Evolutionary conservation across 2,329 filamentous ascomycete genomes (phyloP), one percentile per base, ranked within the genome.

Genomic region (Ophiostoma angusticollis): DNA sequence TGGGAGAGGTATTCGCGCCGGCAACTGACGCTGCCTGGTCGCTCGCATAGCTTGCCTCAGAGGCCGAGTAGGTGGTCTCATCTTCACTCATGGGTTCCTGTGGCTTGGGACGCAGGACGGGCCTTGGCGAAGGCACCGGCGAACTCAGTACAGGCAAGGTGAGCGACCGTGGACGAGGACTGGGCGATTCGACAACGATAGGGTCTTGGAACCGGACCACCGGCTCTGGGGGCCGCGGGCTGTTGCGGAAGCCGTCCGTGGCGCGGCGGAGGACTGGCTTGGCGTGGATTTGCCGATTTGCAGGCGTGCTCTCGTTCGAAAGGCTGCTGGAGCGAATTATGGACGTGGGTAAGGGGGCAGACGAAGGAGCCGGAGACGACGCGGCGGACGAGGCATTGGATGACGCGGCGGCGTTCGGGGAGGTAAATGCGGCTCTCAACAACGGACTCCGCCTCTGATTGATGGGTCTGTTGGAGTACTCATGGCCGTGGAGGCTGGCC

Each of bases 401-500:
- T 27, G 56, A 21, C 12, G n/a, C 6, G 12, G 17, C 3, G 54
- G 51, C 5, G 56, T 54, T 38, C 6, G 32, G 18, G 3, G 37
- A 25, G 9, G 59, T 53, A 30, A 66, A 53, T 23, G 64, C 56
- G 5, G 65, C 63, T 38, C 61, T 59, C 25, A 69, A 47, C 6
- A 67, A 57, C 9, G 61, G 56, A n/a, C 58, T 52, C 29, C 58
- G 60, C 45, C 53, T 47, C 43, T 52, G 51, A 22, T 56, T 48
- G 18, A 55, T 41, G 39, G 56, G 50, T 31, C 57, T 55, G 41
- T 56, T 55, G 22, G 70, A 72, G 49, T 70, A 75, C 52, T 75
- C 70, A 51, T 75, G 72, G 53, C 71, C 72, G 51, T 76, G 71
- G 16, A 76, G 60, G 55, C 70, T 68, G 35, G 72, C 72, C 32